phyloP scores from a whole-genome alignment of 495 filamentous ascomycete genomes.

The Penicillium bialowiezense region DNA sequence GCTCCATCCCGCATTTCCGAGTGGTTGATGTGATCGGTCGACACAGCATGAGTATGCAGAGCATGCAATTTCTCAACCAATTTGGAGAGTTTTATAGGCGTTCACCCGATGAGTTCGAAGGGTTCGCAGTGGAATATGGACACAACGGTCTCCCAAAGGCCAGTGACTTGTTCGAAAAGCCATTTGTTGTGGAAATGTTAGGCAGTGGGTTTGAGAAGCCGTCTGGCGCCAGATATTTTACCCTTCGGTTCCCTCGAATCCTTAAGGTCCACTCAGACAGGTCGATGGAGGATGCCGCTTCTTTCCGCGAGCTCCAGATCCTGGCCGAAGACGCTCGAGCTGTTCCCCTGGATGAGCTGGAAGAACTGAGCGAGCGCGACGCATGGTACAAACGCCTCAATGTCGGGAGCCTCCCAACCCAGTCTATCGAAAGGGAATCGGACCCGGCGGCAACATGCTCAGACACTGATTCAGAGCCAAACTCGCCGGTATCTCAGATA shows the following conservation, averaged over 20 bases:
- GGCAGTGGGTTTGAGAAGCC: conserved; percentile 65
- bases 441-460: conserved; percentile 20
- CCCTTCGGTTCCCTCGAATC: conserved; percentile 63
- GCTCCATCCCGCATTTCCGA: conserved; percentile 57
- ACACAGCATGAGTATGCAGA: conserved; percentile 48
- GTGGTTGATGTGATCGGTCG: conserved; percentile 57
- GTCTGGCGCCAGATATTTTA: conserved; percentile 52
- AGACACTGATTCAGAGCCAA: conserved; percentile 7
- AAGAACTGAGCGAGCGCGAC: conserved; percentile 52
- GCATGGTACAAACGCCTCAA: conserved; percentile 56
- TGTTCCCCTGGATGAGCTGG: conserved; percentile 36
- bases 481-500: neutral
- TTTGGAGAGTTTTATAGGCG: conserved; percentile 42
- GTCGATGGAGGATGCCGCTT: conserved; percentile 51
- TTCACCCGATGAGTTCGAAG: conserved; percentile 18
- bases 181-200: conserved; percentile 63
- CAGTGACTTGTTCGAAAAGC: conserved; percentile 53
- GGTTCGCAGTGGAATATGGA: conserved; percentile 36
- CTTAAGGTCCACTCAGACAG: conserved; percentile 61
- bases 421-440: conserved; percentile 28
- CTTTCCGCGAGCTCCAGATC: conserved; percentile 54
- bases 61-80: conserved; percentile 51
- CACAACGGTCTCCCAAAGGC: conserved; percentile 27
- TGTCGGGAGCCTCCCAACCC: conserved; percentile 32
- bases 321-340: conserved; percentile 49